These are phyloP conservation scores for Brassica rapa DNA, from an alignment of 345 rosid species.

Conservation along the genomic window DNA sequence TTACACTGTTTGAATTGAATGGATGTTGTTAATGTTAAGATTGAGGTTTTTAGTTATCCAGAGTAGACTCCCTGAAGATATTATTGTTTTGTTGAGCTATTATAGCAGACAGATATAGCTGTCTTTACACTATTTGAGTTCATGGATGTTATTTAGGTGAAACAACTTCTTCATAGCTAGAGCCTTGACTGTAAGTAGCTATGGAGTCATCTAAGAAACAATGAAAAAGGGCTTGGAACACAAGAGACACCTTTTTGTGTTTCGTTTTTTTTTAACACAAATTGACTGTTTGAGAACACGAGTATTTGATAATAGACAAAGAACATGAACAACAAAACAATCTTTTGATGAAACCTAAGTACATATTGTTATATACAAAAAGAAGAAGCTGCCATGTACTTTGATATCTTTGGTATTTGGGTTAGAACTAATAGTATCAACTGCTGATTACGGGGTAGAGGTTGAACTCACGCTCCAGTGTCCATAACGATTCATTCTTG, in stretches of 20 bases:
- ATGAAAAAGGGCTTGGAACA: neutral
- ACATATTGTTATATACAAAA: slow-evolving; percentile 24
- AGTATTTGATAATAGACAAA: neutral
- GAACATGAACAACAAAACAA: neutral
- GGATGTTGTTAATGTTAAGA: slow-evolving; percentile 21
- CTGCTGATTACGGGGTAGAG: slow-evolving; percentile 30
- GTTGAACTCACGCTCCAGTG: slow-evolving; percentile 69
- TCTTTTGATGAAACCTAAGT: neutral
- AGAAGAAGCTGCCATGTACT: slow-evolving; percentile 3
- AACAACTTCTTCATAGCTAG: neutral
- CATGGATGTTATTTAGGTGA: neutral
- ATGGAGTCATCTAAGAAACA: neutral
- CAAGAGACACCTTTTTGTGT: neutral
- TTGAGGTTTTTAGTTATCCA: neutral
- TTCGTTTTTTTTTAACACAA: neutral
- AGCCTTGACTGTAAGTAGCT: neutral
- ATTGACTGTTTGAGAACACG: neutral
- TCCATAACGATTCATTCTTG: slow-evolving; percentile 63
- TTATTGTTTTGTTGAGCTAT: no score
- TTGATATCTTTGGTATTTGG: slow-evolving; percentile 8
- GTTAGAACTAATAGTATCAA: slow-evolving; percentile 7
- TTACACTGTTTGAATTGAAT: slow-evolving; percentile 11
- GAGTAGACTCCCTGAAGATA: neutral
- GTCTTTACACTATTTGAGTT: neutral
- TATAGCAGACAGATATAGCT: slow-evolving; percentile 2